A percentile compares a stretch with the other conserved stretches of the same genome.
These are phyloP conservation scores for grape (Vitis vinifera) DNA, from an alignment of 164 flowering plant species.

Conservation along the genomic window ASM3070453v1 NC_081814.1:27264501-27265000, in stretches of 20 bases:
- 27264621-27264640: constrained; percentile 18
- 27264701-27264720: no score
- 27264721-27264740: constrained; percentile 20
- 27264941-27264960: constrained; percentile 80
- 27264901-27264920: constrained; percentile 46
- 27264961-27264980: constrained; percentile 73
- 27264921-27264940: constrained; percentile 70
- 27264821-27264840: constrained; percentile 32
- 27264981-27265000: no score
- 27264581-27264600: constrained; percentile 6
- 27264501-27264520: no score
- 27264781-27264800: constrained; percentile 89
- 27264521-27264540: no score
- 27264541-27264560: no score
- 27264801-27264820: constrained; percentile 66
- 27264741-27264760: constrained; percentile 78
- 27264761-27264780: constrained; percentile 62
- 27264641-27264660: constrained; percentile 22
- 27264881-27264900: no score
- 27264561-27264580: background rate
- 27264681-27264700: no score
- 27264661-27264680: background rate
- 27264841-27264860: no score
- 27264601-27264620: constrained; percentile 12
- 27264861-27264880: no score